phyloP scores from a whole-genome alignment of 1,139 yeast species.

The Suhomyces yuchorum region DNA sequence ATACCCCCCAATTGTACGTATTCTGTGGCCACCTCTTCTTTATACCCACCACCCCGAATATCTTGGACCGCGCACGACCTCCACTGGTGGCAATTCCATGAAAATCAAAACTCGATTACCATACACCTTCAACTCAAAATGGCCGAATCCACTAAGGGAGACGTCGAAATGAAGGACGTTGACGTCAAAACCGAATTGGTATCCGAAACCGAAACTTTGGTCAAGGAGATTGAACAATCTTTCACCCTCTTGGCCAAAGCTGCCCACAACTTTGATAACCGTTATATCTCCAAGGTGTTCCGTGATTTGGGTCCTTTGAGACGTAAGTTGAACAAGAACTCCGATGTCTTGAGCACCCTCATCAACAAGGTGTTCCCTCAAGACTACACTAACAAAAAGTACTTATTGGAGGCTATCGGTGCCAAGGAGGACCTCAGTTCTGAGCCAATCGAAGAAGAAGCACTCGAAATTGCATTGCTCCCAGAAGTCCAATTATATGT shows the following conservation, averaged over 20 bases:
- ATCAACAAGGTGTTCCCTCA: conserved; percentile 57
- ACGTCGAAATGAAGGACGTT: conserved; percentile 35
- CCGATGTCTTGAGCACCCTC: conserved; percentile 53
- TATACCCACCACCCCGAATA: background rate
- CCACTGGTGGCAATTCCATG: conserved; percentile 1
- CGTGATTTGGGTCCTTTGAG: conserved; percentile 81
- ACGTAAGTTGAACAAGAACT: conserved; percentile 53
- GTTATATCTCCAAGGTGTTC: conserved; percentile 82
- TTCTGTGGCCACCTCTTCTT: background rate
- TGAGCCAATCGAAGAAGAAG: conserved; percentile 20
- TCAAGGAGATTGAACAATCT: conserved; percentile 52
- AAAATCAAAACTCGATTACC: conserved; percentile 5
- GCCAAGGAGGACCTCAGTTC: conserved; percentile 21
- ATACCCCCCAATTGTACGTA: background rate
- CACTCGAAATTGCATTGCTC: conserved; percentile 31
- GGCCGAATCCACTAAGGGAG: conserved; percentile 18
- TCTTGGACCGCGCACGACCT: conserved; percentile 1
- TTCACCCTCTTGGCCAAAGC: conserved; percentile 67
- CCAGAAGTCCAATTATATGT: conserved; percentile 84
- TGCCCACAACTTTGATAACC: conserved; percentile 76
- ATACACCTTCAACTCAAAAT: conserved; percentile 7
- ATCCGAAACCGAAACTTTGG: conserved; percentile 23
- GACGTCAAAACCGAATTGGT: conserved; percentile 16
- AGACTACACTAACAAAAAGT: conserved; percentile 42
- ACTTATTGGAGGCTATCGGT: conserved; percentile 44